Evolutionary conservation across 2,329 filamentous ascomycete genomes (phyloP), one percentile per base, ranked within the genome.

Genomic region (Aaosphaeria pasadenensis): DNA sequence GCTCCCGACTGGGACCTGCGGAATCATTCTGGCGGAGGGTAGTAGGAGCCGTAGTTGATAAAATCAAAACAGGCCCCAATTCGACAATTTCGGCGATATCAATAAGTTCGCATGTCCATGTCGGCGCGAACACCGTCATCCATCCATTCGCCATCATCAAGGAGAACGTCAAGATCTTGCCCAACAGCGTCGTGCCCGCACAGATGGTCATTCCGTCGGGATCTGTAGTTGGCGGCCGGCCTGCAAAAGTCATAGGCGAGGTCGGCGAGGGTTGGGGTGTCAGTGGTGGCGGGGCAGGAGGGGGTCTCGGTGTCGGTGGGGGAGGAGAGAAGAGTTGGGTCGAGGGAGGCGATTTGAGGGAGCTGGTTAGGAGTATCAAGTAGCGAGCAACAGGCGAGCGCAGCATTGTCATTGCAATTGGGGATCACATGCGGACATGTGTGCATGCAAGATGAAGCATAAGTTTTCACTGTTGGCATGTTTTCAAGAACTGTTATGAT

Each of bases 161-260:
- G 71, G 94, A 97, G 69, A 95, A 90, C 64, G 90, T 95, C 42
- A 87, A 87, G 68, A 84, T 99, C 38, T 73, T 97, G 56, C 90
- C 96, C 51, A 87, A 87, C 30, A 84, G 89, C 0, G 86, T 96
- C 4, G 82, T 99, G 5, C 88, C 94, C 2, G 78, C 87, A 0
- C 87, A 90, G 51, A 95, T 95, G 85, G 89, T 97, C 28, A 87
- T 97, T 47, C 91, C 92, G 1, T 91, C 90, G 64, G 95, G 94
- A 67, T 91, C 86, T 47, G 83, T 97, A 47, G 91, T 99, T n/a
- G 92, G 86, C 39, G 61, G 66, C 5, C 55, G 43, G 35, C 44
- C 42, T 17, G 48, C 51, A 9, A 33, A 45, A 29, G 24, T 48
- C 30, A 44, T 42, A 6, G 38, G 50, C 6, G 30, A 49, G 39